Percentiles rank a stretch among this genome's conserved stretches.
Evolutionary conservation across 495 filamentous ascomycete genomes (phyloP).

Genomic region (Geoglossum glabrum): DNA sequence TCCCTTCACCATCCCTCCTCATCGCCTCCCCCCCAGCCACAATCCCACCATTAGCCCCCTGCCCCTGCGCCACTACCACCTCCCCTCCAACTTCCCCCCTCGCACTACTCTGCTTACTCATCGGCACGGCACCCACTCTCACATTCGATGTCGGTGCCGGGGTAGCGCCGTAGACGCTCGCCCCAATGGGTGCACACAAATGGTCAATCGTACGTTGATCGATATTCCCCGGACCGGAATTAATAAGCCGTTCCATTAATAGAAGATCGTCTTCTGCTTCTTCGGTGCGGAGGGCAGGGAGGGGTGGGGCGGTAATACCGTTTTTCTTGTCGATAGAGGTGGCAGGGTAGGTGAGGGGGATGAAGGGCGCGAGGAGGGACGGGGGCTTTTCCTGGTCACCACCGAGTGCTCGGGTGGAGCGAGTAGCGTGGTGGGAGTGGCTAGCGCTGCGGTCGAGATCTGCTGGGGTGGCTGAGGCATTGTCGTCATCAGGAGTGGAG

Average conservation of each 20-base stretch:
- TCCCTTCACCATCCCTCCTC: slow-evolving; percentile 5
- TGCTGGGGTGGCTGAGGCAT: background rate
- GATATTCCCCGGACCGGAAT: background rate
- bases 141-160: slow-evolving; percentile 3
- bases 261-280: slow-evolving; percentile 20
- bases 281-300: slow-evolving; percentile 9
- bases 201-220: slow-evolving; percentile 1
- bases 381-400: background rate
- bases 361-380: background rate
- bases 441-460: slow-evolving; percentile 5
- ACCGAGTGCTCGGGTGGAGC: background rate
- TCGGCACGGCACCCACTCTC: slow-evolving; percentile 4
- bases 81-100: no score
- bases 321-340: background rate
- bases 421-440: slow-evolving; percentile 4
- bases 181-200: slow-evolving; percentile 8
- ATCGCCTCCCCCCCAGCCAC: no score
- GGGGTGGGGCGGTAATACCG: slow-evolving; percentile 12
- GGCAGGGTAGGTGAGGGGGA: background rate
- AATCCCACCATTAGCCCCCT: no score
- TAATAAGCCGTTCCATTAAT: slow-evolving; percentile 14
- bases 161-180: slow-evolving; percentile 5
- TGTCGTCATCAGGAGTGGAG: background rate
- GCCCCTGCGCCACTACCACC: no score
- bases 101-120: background rate